Evolutionary conservation across 2,329 filamentous ascomycete species (phyloP).

Genomic region (Metarhizium humberi): DNA sequence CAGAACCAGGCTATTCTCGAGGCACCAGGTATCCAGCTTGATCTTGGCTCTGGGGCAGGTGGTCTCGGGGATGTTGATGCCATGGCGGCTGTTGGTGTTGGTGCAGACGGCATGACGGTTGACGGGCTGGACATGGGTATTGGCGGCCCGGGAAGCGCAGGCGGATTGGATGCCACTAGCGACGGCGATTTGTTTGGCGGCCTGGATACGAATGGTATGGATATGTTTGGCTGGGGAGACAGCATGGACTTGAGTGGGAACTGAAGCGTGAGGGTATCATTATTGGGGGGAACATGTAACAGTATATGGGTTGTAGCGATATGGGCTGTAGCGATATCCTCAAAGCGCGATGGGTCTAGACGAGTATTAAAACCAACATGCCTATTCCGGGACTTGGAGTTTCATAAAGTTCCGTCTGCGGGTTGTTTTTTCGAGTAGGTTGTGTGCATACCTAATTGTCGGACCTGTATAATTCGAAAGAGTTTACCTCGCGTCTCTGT

Average conservation of each 20-base stretch:
- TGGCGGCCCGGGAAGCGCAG: constrained; percentile 24
- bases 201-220: constrained; percentile 28
- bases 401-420: no score
- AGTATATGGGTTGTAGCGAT: no score
- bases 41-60: constrained; percentile 26
- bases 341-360: neutral
- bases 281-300: no score
- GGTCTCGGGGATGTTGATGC: constrained; percentile 32
- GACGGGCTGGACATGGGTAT: constrained; percentile 39
- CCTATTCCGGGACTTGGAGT: no score
- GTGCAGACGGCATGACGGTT: constrained; percentile 29
- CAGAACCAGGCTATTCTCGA: constrained; percentile 33
- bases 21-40: constrained; percentile 29
- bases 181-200: constrained; percentile 30
- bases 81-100: constrained; percentile 32
- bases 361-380: no score
- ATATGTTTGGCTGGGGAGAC: constrained; percentile 34
- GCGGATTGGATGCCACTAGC: constrained; percentile 19
- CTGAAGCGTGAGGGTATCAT: neutral
- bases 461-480: no score
- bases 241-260: constrained; percentile 22
- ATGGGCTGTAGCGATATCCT: no score
- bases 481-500: no score
- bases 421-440: no score
- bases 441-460: no score